phyloP scores from a whole-genome alignment of 345 rosid genomes.

The Pugionium dolabratum region DNA sequence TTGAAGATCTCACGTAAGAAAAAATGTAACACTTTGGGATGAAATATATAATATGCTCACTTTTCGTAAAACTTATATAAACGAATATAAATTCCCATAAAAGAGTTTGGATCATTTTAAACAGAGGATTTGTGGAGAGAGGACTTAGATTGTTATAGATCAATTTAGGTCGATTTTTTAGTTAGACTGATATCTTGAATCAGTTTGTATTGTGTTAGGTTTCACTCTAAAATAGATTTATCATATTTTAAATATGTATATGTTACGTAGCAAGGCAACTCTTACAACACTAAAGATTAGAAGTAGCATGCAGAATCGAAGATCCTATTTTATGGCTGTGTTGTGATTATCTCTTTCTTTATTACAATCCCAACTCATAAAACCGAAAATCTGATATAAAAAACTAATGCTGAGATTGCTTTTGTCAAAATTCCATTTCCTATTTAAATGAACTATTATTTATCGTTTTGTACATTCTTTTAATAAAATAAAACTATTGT shows the following conservation, averaged over 20 bases:
- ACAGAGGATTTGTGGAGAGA: too few relatives aligned
- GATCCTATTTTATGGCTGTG: conserved; percentile 26
- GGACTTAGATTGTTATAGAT: neutral
- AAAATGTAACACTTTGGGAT: too few relatives aligned
- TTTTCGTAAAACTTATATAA: too few relatives aligned
- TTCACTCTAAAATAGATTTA: neutral
- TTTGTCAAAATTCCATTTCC: conserved; percentile 6
- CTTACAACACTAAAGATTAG: conserved; percentile 8
- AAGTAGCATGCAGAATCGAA: conserved; percentile 28
- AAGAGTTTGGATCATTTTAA: too few relatives aligned
- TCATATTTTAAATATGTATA: too few relatives aligned
- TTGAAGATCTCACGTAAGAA: neutral
- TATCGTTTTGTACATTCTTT: neutral
- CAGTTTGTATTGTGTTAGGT: neutral
- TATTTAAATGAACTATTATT: neutral
- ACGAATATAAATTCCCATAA: too few relatives aligned
- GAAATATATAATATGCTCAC: too few relatives aligned
- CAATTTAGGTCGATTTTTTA: neutral
- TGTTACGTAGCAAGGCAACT: neutral
- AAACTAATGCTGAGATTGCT: conserved; percentile 28
- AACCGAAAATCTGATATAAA: conserved; percentile 12
- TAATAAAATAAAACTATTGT: neutral
- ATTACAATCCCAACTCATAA: conserved; percentile 20
- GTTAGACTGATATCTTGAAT: neutral
- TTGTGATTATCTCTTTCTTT: conserved; percentile 18